Conservation (phyloP, 768 basidiomycete species). For the Collybia nuda region DNA sequence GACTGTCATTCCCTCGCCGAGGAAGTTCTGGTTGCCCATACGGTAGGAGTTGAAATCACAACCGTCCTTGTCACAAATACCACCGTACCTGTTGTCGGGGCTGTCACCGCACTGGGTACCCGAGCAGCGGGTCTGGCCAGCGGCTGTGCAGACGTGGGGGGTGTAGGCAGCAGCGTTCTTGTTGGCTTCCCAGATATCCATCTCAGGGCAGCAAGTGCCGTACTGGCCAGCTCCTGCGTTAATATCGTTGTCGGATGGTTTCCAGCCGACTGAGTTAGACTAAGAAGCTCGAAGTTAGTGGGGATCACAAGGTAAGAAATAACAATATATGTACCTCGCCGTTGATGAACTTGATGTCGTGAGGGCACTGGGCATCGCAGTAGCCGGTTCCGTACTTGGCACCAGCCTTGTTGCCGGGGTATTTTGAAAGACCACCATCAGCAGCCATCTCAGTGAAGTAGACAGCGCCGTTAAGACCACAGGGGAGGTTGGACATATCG, state of each 20-base stretch:
- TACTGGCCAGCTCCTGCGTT: slow-evolving; percentile 36
- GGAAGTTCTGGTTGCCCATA: slow-evolving; percentile 35
- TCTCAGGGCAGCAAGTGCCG: slow-evolving; percentile 41
- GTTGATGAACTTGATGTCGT: slow-evolving; percentile 61
- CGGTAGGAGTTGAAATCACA: slow-evolving; percentile 49
- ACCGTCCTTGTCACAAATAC: slow-evolving; percentile 39
- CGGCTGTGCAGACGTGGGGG: slow-evolving; percentile 36
- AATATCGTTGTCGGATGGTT: slow-evolving; percentile 22
- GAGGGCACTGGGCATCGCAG: slow-evolving; percentile 64
- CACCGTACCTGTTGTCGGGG: slow-evolving; percentile 26
- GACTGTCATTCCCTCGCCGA: slow-evolving; percentile 33
- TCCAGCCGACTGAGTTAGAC: slow-evolving; percentile 38
- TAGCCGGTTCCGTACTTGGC: slow-evolving; percentile 59
- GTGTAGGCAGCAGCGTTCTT: slow-evolving; percentile 36
- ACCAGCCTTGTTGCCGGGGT: slow-evolving; percentile 54
- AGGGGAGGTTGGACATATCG: slow-evolving; percentile 41
- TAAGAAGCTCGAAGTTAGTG: slow-evolving; percentile 6
- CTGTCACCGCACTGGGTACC: slow-evolving; percentile 26
- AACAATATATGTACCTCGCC: slow-evolving; percentile 37
- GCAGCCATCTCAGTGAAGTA: slow-evolving; percentile 61
- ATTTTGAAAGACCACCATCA: slow-evolving; percentile 49
- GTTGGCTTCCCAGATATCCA: slow-evolving; percentile 49
- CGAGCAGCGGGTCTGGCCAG: slow-evolving; percentile 28
- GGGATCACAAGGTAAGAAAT: no score
- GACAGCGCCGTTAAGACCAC: slow-evolving; percentile 52